Evolutionary conservation across 495 filamentous ascomycete genomes (phyloP).

Genomic region (Neurospora sp.): DNA sequence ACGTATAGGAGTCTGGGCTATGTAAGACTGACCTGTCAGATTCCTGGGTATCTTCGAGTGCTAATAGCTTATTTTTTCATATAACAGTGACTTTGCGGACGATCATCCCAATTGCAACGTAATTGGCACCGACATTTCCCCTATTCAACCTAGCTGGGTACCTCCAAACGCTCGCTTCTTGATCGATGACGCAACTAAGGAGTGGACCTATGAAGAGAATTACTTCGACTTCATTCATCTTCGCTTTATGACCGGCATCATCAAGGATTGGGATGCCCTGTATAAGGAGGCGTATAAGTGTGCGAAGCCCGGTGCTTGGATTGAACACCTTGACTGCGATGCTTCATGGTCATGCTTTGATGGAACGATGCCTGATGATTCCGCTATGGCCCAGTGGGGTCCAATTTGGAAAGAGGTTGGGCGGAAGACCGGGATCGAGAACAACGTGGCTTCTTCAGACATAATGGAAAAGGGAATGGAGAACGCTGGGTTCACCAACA

Average conservation of each 20-base stretch:
- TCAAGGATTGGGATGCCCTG: conserved; percentile 38
- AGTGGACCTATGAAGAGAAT: conserved; percentile 34
- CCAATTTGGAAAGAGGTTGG: background rate
- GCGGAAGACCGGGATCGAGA: background rate
- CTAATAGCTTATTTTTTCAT: conserved; percentile 5
- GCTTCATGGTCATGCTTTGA: background rate
- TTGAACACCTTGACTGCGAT: conserved; percentile 11
- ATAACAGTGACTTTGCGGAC: too few species aligned
- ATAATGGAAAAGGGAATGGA: background rate
- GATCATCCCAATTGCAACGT: too few species aligned
- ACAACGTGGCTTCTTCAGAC: background rate
- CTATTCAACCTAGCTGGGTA: too few species aligned
- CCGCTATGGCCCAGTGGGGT: background rate
- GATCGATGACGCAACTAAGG: conserved; percentile 40
- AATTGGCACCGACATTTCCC: too few species aligned
- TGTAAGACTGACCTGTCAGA: background rate
- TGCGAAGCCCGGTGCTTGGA: conserved; percentile 28
- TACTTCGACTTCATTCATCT: conserved; percentile 48
- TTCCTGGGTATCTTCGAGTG: background rate
- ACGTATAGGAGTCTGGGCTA: background rate
- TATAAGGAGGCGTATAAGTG: conserved; percentile 22
- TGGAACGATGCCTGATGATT: background rate
- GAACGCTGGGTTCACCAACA: background rate
- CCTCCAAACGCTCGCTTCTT: conserved; percentile 25
- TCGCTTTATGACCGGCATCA: conserved; percentile 34